phyloP scores from a whole-genome alignment of 2,329 filamentous ascomycete species.

The Arthrobotrys conoides region DNA sequence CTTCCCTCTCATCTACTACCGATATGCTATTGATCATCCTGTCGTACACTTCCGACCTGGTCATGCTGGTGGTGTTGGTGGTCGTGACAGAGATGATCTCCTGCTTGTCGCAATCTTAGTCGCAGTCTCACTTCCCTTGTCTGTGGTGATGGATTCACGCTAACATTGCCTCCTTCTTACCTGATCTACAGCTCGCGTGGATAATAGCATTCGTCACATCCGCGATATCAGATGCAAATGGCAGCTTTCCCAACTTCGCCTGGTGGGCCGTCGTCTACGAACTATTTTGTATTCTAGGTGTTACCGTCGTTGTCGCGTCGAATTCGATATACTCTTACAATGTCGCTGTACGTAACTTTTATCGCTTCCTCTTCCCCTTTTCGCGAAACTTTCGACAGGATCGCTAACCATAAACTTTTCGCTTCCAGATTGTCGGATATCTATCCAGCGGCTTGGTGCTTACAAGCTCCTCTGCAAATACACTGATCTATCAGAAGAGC shows the following conservation, averaged over 20 bases:
- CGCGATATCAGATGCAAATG: slow-evolving; percentile 77
- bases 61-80: background rate
- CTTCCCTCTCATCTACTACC: background rate
- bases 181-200: slow-evolving; percentile 83
- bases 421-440: slow-evolving; percentile 81
- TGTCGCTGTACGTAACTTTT: slow-evolving; percentile 76
- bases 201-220: slow-evolving; percentile 90
- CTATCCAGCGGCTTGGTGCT: slow-evolving; percentile 86
- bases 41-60: no score
- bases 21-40: background rate
- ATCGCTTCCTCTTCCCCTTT: slow-evolving; percentile 1
- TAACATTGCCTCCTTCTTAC: slow-evolving; percentile 20
- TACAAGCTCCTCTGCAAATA: slow-evolving; percentile 87
- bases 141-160: slow-evolving; percentile 5
- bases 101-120: background rate
- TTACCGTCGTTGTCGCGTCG: slow-evolving; percentile 85
- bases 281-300: slow-evolving; percentile 83
- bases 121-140: background rate
- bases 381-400: background rate
- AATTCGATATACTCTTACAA: slow-evolving; percentile 90
- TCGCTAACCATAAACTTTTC: slow-evolving; percentile 63
- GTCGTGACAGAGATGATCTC: background rate
- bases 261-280: slow-evolving; percentile 94
- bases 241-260: slow-evolving; percentile 82
- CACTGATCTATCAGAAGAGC: slow-evolving; percentile 81